These are phyloP conservation scores for Arthrocladium fulminans DNA, from an alignment of 2,329 filamentous ascomycete genomes.

Conservation along the genomic window DNA sequence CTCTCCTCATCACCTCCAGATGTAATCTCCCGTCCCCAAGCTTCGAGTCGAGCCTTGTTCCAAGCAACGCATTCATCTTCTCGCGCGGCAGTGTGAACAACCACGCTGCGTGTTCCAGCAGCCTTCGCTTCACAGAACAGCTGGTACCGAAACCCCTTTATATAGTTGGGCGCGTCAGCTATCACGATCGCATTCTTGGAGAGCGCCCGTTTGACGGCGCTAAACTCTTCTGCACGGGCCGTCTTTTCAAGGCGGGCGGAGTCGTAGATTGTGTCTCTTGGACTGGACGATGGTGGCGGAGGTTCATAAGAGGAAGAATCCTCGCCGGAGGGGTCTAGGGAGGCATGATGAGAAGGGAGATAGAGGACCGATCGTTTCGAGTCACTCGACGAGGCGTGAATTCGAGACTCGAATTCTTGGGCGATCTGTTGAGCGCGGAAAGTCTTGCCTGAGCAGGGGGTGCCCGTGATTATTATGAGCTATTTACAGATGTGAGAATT, in stretches of 20 bases:
- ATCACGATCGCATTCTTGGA: conserved; percentile 52
- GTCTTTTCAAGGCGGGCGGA: conserved; percentile 45
- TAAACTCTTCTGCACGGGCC: conserved; percentile 53
- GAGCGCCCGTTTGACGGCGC: conserved; percentile 52
- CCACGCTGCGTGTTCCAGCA: conserved; percentile 51
- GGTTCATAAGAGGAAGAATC: conserved; percentile 47
- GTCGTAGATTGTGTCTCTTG: conserved; percentile 26
- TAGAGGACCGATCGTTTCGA: conserved; percentile 37
- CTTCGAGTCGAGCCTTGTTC: conserved; percentile 19
- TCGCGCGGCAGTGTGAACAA: conserved; percentile 36
- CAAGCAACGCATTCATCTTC: conserved; percentile 22
- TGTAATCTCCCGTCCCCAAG: conserved; percentile 10
- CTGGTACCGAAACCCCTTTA: conserved; percentile 60
- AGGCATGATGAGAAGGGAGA: conserved; percentile 44
- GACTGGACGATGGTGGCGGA: conserved; percentile 25
- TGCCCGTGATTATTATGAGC: conserved; percentile 55
- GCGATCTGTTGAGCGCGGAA: conserved; percentile 51
- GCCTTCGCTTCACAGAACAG: conserved; percentile 60
- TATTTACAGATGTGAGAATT: conserved; percentile 24
- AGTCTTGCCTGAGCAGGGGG: conserved; percentile 55
- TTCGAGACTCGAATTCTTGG: conserved; percentile 39
- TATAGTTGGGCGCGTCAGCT: conserved; percentile 58
- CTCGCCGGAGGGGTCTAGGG: conserved; percentile 27
- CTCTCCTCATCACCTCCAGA: background rate
- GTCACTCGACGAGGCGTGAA: conserved; percentile 17